Evolutionary conservation across 192 early-diverging fungal genomes (phyloP), one percentile per base, ranked within the genome.

Genomic region (Thoreauomyces humboldtii): DNA sequence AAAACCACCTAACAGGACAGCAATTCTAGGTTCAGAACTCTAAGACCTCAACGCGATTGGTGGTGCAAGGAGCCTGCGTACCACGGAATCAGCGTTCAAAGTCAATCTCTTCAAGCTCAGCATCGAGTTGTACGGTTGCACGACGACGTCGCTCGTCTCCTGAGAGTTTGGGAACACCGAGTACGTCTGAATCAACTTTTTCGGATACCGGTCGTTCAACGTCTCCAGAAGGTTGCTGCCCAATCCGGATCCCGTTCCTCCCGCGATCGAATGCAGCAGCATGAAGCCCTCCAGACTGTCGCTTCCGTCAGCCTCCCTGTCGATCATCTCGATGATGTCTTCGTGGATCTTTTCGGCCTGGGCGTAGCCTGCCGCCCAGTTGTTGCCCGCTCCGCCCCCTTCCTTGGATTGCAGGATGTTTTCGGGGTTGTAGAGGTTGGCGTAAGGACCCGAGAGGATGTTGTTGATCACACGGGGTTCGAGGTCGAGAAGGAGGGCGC

Each of bases 51-150:
- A 53, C 28, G 51, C 19, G 27, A 12, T n/a, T 24, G 19, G 51
- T 4, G 7, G n/a, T n/a, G n/a, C n/a, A n/a, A n/a, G n/a, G n/a
- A n/a, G n/a, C n/a, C n/a, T 1, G 67, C 66, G 24, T 73, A 87
- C 89, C 37, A 99, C 96, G 70, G 92, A 92, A 73, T 99, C 96
- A 4, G 95, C 94, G 76, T 93, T 92, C 50, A 83, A 79, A 1
- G 92, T 91, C 67, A 99, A 73, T 48, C 96, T 73, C 77, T 95
- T 96, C 64, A 97, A 76, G 59, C 87, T 89, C 57, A 99, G 73
- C 77, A 99, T 84, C 17, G 91, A 92, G 77, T 98, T 98, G 69
- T 98, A 98, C 14, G 96, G 96, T 73, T 98, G 96, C 35, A 98
- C 94, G 28, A 98, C 93, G 21, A 96, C 91, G 70, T 98, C 95